These are phyloP conservation scores for Pascua guehoae DNA, from an alignment of 1,284 basidiomycete genomes.

Conservation along the genomic window DNA sequence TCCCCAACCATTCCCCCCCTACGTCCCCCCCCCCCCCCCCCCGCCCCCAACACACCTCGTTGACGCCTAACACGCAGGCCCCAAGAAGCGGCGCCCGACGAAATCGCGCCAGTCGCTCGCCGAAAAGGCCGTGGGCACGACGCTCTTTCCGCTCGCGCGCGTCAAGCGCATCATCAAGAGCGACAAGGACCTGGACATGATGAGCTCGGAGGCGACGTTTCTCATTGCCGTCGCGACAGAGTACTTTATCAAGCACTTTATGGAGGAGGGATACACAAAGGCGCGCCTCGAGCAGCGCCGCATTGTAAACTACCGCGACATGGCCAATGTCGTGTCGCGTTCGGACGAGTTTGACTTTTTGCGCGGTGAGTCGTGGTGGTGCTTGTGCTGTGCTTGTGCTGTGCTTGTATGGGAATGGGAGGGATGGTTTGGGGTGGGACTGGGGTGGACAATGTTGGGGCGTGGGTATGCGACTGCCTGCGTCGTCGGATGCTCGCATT, in stretches of 20 bases:
- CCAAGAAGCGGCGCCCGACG: conserved; percentile 32
- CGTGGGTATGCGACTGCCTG: too few relatives aligned
- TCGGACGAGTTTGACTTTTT: conserved; percentile 47
- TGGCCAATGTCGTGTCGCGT: conserved; percentile 40
- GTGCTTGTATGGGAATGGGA: too few relatives aligned
- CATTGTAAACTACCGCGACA: conserved; percentile 49
- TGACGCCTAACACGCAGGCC: conserved; percentile 4
- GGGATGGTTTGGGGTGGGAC: too few relatives aligned
- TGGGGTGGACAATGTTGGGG: too few relatives aligned
- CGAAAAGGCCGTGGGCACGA: conserved; percentile 45
- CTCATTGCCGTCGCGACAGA: conserved; percentile 50
- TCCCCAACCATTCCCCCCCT: too few relatives aligned
- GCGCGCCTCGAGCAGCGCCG: conserved; percentile 49
- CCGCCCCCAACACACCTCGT: not conserved
- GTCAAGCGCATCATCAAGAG: conserved; percentile 52
- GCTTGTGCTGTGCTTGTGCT: too few relatives aligned
- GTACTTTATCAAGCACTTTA: conserved; percentile 50
- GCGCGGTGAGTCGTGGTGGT: conserved; percentile 29
- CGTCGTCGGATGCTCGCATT: not conserved
- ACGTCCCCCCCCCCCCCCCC: not conserved
- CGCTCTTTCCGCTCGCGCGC: conserved; percentile 47
- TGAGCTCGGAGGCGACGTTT: conserved; percentile 50
- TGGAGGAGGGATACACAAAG: conserved; percentile 48
- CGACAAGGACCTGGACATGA: conserved; percentile 51
- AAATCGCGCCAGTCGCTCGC: conserved; percentile 44